Evolutionary conservation across 2,329 filamentous ascomycete genomes (phyloP).

Genomic region (Knufia fluminis): DNA sequence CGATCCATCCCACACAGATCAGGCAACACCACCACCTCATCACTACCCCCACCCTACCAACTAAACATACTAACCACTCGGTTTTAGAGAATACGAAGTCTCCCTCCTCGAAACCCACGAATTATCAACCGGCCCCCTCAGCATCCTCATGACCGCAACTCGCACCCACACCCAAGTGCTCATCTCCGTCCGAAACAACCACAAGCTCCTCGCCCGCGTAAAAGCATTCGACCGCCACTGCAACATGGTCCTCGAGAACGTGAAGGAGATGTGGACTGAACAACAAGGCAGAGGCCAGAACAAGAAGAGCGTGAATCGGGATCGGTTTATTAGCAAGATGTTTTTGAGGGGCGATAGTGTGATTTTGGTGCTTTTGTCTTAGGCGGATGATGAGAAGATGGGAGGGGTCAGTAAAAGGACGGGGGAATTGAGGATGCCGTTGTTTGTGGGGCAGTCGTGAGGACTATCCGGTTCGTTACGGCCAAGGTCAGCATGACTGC

Average conservation of each 20-base stretch:
- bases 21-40: conserved; percentile 1
- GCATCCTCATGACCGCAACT: conserved; percentile 93
- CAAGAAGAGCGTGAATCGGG: conserved; percentile 96
- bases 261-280: conserved; percentile 99
- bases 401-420: no score
- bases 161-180: conserved; percentile 91
- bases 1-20: not conserved
- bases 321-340: conserved; percentile 97
- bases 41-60: not conserved
- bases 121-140: conserved; percentile 71
- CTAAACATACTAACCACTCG: conserved; percentile 20
- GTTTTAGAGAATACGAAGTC: conserved; percentile 74
- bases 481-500: no score
- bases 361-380: conserved; percentile 71
- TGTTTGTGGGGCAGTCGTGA: no score
- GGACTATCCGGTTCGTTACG: no score
- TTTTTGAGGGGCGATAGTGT: conserved; percentile 82
- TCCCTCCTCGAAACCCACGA: conserved; percentile 72
- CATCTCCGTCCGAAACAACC: conserved; percentile 96
- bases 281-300: conserved; percentile 72
- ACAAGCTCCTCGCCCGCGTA: conserved; percentile 91
- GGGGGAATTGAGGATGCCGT: no score
- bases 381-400: not conserved
- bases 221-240: conserved; percentile 98
- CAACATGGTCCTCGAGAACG: conserved; percentile 97